These are phyloP conservation scores for Cutaneotrichosporon sp. DNA, from an alignment of 1,284 basidiomycete species.

Conservation along the genomic window DNA sequence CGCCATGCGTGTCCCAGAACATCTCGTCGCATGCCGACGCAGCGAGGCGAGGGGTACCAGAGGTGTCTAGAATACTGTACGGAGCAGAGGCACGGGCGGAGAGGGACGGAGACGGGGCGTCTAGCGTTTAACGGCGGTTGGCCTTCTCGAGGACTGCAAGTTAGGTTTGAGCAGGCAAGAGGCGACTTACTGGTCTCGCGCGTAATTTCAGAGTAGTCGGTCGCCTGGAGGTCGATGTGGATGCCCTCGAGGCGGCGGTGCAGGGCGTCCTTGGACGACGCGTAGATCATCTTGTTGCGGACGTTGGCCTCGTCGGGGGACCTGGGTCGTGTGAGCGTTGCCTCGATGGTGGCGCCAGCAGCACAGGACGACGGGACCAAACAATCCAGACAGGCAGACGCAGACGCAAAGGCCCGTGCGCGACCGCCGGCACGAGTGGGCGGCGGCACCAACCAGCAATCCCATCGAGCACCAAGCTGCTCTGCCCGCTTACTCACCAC, in stretches of 20 bases:
- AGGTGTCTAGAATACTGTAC: constrained; percentile 3
- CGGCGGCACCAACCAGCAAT: too few species aligned
- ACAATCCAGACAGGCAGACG: not conserved
- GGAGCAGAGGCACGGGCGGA: not conserved
- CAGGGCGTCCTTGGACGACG: constrained; percentile 85
- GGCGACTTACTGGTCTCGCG: constrained; percentile 64
- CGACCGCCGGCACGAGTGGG: not conserved
- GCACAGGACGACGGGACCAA: not conserved
- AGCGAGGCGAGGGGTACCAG: not conserved
- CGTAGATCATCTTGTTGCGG: constrained; percentile 91
- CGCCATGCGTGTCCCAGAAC: not conserved
- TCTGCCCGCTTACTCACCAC: constrained; percentile 68
- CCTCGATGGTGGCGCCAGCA: too few species aligned
- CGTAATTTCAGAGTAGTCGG: constrained; percentile 71
- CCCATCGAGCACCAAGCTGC: too few species aligned
- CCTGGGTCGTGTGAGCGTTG: constrained; percentile 54
- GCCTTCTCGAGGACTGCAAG: constrained; percentile 38
- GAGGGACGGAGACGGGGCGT: not conserved
- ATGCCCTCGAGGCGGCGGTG: constrained; percentile 58
- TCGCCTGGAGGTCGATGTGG: constrained; percentile 73
- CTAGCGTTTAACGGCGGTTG: constrained; percentile 30
- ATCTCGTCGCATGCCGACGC: constrained; percentile 1
- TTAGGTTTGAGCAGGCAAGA: not conserved
- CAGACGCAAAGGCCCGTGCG: not conserved
- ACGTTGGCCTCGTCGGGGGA: constrained; percentile 80